Conservation (phyloP, 169 alveolate species). For the Plasmodium vinckei region DNA sequence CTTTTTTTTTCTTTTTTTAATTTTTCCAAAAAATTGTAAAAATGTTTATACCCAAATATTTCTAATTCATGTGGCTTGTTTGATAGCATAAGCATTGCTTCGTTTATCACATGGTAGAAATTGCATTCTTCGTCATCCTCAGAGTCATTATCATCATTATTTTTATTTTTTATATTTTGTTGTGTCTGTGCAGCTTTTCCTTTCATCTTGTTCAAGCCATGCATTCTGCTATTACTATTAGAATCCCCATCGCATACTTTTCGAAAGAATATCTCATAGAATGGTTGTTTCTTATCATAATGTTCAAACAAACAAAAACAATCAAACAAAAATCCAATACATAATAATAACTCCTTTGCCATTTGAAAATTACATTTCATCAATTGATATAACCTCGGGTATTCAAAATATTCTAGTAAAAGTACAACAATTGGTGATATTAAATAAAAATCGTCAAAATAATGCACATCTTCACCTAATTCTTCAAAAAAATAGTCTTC, state of each 20-base stretch:
- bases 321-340: constrained; percentile 68
- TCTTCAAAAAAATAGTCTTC: constrained; percentile 37
- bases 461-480: constrained; percentile 34
- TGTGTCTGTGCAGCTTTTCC: not conserved
- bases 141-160: no score
- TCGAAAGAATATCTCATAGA: constrained; percentile 39
- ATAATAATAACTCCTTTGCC: constrained; percentile 57
- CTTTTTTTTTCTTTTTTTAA: not conserved
- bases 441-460: constrained; percentile 24
- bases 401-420: constrained; percentile 56
- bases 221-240: not conserved
- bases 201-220: not conserved
- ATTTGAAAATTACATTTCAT: constrained; percentile 59
- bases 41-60: constrained; percentile 26
- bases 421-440: constrained; percentile 51
- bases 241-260: not conserved
- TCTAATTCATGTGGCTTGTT: constrained; percentile 65
- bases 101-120: constrained; percentile 43
- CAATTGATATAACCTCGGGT: constrained; percentile 46
- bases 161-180: constrained; percentile 5
- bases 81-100: constrained; percentile 56
- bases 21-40: constrained; percentile 41
- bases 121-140: constrained; percentile 15
- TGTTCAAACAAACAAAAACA: constrained; percentile 17
- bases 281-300: constrained; percentile 43